These are phyloP conservation scores for Sicyos baderoa DNA, from an alignment of 306 rosid genomes.

Conservation along the genomic window DNA sequence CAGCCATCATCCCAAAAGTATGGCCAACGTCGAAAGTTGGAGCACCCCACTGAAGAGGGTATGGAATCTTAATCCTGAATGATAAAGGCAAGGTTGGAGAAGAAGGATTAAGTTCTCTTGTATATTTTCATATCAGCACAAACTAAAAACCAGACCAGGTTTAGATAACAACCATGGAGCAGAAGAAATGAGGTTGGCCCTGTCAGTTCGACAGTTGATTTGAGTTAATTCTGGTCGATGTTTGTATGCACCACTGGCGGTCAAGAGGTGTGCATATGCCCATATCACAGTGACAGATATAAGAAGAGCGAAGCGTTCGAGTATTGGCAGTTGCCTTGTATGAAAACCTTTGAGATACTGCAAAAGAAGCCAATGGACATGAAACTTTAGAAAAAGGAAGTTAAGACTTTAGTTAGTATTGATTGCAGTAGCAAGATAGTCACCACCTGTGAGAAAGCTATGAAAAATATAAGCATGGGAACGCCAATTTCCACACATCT, in stretches of 20 bases:
- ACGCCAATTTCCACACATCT: slow-evolving; percentile 92
- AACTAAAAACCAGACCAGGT: neutral
- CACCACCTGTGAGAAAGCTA: slow-evolving; percentile 74
- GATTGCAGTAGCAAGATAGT: neutral
- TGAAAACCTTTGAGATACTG: slow-evolving; percentile 87
- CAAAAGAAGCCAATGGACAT: neutral
- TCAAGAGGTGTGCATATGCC: slow-evolving; percentile 98
- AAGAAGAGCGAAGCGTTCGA: slow-evolving; percentile 82
- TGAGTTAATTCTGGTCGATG: slow-evolving; percentile 73
- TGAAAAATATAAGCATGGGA: slow-evolving; percentile 80
- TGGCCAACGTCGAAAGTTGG: slow-evolving; percentile 92
- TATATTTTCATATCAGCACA: neutral
- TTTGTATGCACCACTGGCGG: slow-evolving; percentile 91
- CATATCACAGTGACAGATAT: slow-evolving; percentile 82
- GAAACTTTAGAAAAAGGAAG: neutral
- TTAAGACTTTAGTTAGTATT: too few relatives aligned
- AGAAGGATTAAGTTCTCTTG: neutral
- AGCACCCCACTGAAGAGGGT: slow-evolving; percentile 97
- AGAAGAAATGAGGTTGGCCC: slow-evolving; percentile 80
- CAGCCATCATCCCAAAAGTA: slow-evolving; percentile 95
- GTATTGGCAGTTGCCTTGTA: slow-evolving; percentile 54
- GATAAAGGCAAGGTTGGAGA: neutral
- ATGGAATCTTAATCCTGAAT: slow-evolving; percentile 84
- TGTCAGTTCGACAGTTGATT: slow-evolving; percentile 73
- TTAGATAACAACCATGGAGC: slow-evolving; percentile 77